phyloP scores from a whole-genome alignment of 108 stramenopile genomes.

The Fragilariopsis cylindrus region DNA sequence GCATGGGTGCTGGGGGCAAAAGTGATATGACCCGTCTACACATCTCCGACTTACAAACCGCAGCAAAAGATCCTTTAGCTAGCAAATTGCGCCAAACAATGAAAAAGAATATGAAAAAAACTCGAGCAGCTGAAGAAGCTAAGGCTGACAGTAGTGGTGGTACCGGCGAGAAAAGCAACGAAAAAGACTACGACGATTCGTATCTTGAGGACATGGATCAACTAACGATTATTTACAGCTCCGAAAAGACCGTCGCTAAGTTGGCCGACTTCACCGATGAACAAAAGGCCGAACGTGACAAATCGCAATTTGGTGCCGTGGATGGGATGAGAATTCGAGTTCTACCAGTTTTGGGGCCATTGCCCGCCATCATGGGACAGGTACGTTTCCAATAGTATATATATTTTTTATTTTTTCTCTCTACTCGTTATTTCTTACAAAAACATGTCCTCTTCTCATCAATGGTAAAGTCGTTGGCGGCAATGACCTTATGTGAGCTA shows the following conservation, averaged over 20 bases:
- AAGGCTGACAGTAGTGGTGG: neutral
- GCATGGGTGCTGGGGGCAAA: conserved; percentile 98
- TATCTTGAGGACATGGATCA: conserved; percentile 61
- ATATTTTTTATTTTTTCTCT: neutral
- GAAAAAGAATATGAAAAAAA: conserved; percentile 56
- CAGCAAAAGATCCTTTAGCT: conserved; percentile 88
- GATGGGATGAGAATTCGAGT: conserved; percentile 96
- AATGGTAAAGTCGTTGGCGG: conserved; percentile 60
- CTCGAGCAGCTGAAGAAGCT: neutral
- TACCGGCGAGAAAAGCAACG: neutral
- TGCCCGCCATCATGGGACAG: conserved; percentile 97
- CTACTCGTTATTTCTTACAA: neutral
- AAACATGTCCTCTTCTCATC: neutral
- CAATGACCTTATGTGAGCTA: conserved; percentile 88
- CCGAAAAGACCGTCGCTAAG: conserved; percentile 90
- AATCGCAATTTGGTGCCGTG: conserved; percentile 88
- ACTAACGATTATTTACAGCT: conserved; percentile 83
- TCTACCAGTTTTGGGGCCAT: conserved; percentile 94
- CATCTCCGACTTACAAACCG: conserved; percentile 84
- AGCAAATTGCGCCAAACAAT: conserved; percentile 82
- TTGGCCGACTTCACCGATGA: conserved; percentile 90
- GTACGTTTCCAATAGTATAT: neutral
- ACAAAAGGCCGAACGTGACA: conserved; percentile 77
- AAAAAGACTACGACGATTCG: conserved; percentile 19
- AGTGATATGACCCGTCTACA: conserved; percentile 93